phyloP scores from a whole-genome alignment of 768 basidiomycete genomes.

The Collybia mongolica region DNA sequence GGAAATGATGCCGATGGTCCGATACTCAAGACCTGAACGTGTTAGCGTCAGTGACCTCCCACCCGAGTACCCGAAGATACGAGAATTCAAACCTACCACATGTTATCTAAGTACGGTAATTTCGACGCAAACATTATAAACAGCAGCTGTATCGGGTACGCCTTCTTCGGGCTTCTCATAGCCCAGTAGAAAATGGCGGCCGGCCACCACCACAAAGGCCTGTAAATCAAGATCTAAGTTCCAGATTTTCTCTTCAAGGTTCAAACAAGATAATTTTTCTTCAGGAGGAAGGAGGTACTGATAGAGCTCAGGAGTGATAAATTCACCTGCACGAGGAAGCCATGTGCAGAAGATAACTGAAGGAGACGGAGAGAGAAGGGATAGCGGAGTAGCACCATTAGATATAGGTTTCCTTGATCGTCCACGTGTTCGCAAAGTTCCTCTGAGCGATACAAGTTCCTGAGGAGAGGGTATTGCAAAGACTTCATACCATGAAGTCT shows the following conservation, averaged over 20 bases:
- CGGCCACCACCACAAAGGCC: constrained; percentile 12
- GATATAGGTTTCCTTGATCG: neutral
- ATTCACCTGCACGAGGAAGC: constrained; percentile 5
- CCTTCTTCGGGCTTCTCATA: neutral
- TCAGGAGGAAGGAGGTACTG: constrained; percentile 18
- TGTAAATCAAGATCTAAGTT: constrained; percentile 20
- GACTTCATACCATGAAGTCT: constrained; percentile 18
- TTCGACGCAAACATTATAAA: constrained; percentile 6
- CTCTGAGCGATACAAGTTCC: neutral
- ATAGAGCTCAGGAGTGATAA: constrained; percentile 20
- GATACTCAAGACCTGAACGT: too few species aligned
- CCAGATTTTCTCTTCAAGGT: constrained; percentile 15
- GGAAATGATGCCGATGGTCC: too few species aligned
- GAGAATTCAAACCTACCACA: neutral
- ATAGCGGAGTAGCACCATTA: neutral
- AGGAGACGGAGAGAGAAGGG: neutral
- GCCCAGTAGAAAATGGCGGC: constrained; percentile 18
- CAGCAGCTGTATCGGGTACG: neutral
- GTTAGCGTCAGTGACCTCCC: too few species aligned
- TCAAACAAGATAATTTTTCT: constrained; percentile 17
- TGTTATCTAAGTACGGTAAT: neutral
- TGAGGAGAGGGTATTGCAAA: neutral
- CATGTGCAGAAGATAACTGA: constrained; percentile 21
- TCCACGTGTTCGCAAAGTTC: neutral
- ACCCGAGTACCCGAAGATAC: too few species aligned